Evolutionary conservation across 495 filamentous ascomycete genomes (phyloP).

Genomic region (Penicillium canariense): DNA sequence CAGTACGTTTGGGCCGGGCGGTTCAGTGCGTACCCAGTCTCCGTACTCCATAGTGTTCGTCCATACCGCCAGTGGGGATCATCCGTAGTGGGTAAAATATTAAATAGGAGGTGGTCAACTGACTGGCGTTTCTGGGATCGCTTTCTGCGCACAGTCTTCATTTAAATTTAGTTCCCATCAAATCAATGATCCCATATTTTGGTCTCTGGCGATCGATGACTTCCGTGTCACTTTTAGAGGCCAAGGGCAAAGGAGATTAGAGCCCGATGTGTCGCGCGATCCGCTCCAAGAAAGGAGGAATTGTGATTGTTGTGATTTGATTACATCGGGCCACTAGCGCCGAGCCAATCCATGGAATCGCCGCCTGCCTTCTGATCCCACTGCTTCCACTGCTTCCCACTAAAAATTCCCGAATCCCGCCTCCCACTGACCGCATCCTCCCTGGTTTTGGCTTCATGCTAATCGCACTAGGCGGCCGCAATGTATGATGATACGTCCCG

Average conservation of each 20-base stretch:
- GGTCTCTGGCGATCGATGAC: too few species aligned
- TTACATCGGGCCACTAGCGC: conserved; percentile 27
- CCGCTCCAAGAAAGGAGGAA: conserved; percentile 10
- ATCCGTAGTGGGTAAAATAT: neutral
- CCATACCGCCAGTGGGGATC: neutral
- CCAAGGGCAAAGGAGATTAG: conserved; percentile 1
- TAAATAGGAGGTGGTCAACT: conserved; percentile 8
- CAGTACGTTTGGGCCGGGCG: neutral
- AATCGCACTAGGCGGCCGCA: conserved; percentile 6
- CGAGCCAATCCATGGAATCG: conserved; percentile 25
- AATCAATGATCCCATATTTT: too few species aligned
- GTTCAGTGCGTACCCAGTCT: neutral
- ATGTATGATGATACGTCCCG: conserved; percentile 16
- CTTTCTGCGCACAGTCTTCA: neutral
- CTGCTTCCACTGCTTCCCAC: neutral
- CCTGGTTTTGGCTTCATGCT: conserved; percentile 24
- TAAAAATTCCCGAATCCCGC: neutral
- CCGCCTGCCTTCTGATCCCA: neutral
- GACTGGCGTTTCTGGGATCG: conserved; percentile 3
- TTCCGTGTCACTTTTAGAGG: neutral
- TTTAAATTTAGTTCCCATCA: too few species aligned
- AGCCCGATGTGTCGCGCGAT: too few species aligned
- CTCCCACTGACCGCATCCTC: conserved; percentile 11
- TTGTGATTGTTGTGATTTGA: conserved; percentile 25
- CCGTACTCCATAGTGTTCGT: neutral